Evolutionary conservation across 2,329 filamentous ascomycete species (phyloP).

Genomic region (Aspergillus sp.): DNA sequence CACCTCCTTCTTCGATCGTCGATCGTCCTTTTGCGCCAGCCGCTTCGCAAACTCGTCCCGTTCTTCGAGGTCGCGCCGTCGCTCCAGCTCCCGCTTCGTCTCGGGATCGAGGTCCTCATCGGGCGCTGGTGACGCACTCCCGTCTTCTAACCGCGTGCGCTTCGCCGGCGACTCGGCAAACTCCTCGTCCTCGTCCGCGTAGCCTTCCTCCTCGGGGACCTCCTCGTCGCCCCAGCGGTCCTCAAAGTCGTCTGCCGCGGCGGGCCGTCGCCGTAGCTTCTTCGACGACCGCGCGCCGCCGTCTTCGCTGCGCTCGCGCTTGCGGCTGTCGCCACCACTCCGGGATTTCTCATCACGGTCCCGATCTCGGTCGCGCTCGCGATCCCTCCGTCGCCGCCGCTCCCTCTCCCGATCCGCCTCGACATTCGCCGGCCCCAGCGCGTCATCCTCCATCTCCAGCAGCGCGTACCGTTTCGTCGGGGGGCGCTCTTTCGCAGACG

Average conservation of each 20-base stretch:
- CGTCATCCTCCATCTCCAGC: conserved; percentile 55
- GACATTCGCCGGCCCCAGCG: conserved; percentile 32
- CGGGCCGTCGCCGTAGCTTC: conserved; percentile 28
- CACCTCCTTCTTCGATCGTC: conserved; percentile 67
- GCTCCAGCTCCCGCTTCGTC: conserved; percentile 56
- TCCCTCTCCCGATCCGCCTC: conserved; percentile 39
- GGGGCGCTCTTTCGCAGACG: conserved; percentile 23
- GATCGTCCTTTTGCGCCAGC: conserved; percentile 68
- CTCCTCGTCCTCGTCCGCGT: conserved; percentile 54
- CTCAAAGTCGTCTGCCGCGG: conserved; percentile 60
- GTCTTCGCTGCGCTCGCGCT: conserved; percentile 38
- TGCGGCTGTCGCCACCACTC: conserved; percentile 24
- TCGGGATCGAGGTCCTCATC: conserved; percentile 58
- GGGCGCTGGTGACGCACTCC: conserved; percentile 38
- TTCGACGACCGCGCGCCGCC: conserved; percentile 25
- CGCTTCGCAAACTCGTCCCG: conserved; percentile 78
- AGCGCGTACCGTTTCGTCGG: conserved; percentile 53
- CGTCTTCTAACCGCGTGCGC: conserved; percentile 65
- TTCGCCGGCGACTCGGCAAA: conserved; percentile 71
- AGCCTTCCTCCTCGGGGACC: conserved; percentile 38
- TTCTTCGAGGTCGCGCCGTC: conserved; percentile 69
- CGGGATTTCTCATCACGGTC: conserved; percentile 27
- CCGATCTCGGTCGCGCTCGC: conserved; percentile 19
- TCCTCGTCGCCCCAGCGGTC: conserved; percentile 83
- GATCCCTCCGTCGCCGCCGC: conserved; percentile 27